Base-by-base conservation (phyloP, 2,329 filamentous ascomycete genomes). In the Cadophora malorum region DNA sequence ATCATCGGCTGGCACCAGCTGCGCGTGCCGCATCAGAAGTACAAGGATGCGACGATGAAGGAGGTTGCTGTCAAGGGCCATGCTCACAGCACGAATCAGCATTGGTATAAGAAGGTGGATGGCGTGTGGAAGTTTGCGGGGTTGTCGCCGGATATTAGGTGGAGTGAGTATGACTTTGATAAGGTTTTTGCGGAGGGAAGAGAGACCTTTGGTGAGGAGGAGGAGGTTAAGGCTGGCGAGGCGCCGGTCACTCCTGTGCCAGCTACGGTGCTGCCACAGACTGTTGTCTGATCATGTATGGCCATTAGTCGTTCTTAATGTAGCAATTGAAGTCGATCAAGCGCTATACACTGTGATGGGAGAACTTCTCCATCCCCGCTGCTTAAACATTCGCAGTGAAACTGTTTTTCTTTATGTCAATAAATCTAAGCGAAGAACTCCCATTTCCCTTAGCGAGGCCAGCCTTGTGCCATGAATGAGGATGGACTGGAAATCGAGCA, bases 1-100 rank as follows among this genome's bases (percentile, higher is more conserved):
- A 83, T 87, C 66, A 78, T 87, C 67, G 86, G 85, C 35, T 81
- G 82, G 76, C 85, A 88, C 75, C 85, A 88, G 79, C 80, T 88
- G 71, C 84, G 85, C 35, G 85, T 87, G 55, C 84, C 85, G 19
- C 85, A 88, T 74, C 85, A 87, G 77, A 80, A 80, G 71, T 87
- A 87, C 78, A 82, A 78, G 16, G 85, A 86, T 72, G 80, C 78
- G 67, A 79, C 76, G 19, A 73, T 80, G 64, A 80, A 75, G n/a
- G 78, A 81, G 63, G 84, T 87, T 25, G 77, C 78, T 1, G 79
- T 83, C 72, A 85, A 86, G 79, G 85, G 84, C n/a, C 85, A 87
- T 71, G 84, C 83, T 5, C 85, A 88, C 77, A 83, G 82, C 70
- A 81, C 79, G 72, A 85, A 84, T 74, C 82, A 78, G 67, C 82